phyloP scores from a whole-genome alignment of 2,329 filamentous ascomycete species.

The Exserohilum rostratum region DNA sequence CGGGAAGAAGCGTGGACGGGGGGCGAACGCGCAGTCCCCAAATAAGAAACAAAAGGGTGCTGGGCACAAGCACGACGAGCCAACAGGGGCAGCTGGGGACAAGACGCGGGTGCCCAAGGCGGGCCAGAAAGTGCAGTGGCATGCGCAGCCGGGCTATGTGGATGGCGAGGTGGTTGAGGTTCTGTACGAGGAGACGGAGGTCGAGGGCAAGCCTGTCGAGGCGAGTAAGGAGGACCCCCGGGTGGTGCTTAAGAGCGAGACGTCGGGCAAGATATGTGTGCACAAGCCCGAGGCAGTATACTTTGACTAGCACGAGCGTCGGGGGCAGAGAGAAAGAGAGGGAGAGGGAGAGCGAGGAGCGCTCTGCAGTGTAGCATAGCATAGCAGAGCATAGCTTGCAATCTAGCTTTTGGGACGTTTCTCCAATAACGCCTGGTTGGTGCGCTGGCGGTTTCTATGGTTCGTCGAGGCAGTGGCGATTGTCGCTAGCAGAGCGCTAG shows the following conservation, averaged over 20 bases:
- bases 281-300: slow-evolving; percentile 54
- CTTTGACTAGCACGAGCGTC: slow-evolving; percentile 41
- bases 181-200: slow-evolving; percentile 48
- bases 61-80: slow-evolving; percentile 26
- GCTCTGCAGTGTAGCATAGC: not conserved
- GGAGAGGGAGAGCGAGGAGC: not conserved
- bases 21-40: slow-evolving; percentile 28
- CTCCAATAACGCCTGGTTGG: slow-evolving; percentile 8
- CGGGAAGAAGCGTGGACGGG: slow-evolving; percentile 36
- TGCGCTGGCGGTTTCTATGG: not conserved
- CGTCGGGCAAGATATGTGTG: slow-evolving; percentile 50
- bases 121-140: slow-evolving; percentile 53
- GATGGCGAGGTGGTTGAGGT: slow-evolving; percentile 53
- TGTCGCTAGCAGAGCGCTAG: slow-evolving; percentile 12
- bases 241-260: slow-evolving; percentile 50
- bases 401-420: not conserved
- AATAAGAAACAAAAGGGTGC: slow-evolving; percentile 48
- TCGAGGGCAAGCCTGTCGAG: slow-evolving; percentile 52
- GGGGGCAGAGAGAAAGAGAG: not conserved
- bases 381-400: slow-evolving; percentile 1
- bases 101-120: slow-evolving; percentile 51
- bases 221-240: slow-evolving; percentile 52
- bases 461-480: slow-evolving; percentile 11
- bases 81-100: slow-evolving; percentile 29
- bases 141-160: slow-evolving; percentile 48